Evolutionary conservation across 176 grass and related monocot genomes (phyloP).

Genomic region (Hyparrhenia diplandra): DNA sequence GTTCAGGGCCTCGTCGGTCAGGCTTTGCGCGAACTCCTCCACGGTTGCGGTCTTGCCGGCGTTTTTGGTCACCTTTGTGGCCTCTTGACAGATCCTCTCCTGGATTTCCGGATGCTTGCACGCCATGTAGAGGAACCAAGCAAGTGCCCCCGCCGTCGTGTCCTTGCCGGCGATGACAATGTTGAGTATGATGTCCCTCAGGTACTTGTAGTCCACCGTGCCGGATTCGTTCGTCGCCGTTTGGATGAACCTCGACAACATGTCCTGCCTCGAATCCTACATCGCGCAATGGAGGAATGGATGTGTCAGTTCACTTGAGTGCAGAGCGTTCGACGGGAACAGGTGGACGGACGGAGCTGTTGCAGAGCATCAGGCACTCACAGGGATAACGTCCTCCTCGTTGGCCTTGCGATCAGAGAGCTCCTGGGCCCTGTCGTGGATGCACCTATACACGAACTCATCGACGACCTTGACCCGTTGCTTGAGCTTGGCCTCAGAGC

Average conservation of each 20-base stretch:
- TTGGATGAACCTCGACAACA: conserved; percentile 47
- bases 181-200: conserved; percentile 60
- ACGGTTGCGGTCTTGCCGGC: background rate
- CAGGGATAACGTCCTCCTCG: background rate
- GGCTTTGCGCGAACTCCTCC: conserved; percentile 35
- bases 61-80: background rate
- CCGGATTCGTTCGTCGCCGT: conserved; percentile 15
- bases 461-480: conserved; percentile 40
- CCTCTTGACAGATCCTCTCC: conserved; percentile 47
- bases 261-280: conserved; percentile 33
- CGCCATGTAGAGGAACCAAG: conserved; percentile 71
- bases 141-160: conserved; percentile 37
- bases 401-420: background rate
- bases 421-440: conserved; percentile 25
- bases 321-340: too few relatives aligned
- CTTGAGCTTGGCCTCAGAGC: conserved; percentile 35
- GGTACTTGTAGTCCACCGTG: conserved; percentile 41
- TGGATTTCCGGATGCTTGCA: conserved; percentile 57
- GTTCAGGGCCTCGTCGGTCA: conserved; percentile 61
- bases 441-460: conserved; percentile 47
- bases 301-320: background rate
- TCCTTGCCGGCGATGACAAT: conserved; percentile 70
- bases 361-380: too few relatives aligned
- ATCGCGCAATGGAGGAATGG: background rate
- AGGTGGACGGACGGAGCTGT: background rate